These are phyloP conservation scores for Leccinum longicurvipes DNA, from an alignment of 768 basidiomycete genomes.

Conservation along the genomic window DNA sequence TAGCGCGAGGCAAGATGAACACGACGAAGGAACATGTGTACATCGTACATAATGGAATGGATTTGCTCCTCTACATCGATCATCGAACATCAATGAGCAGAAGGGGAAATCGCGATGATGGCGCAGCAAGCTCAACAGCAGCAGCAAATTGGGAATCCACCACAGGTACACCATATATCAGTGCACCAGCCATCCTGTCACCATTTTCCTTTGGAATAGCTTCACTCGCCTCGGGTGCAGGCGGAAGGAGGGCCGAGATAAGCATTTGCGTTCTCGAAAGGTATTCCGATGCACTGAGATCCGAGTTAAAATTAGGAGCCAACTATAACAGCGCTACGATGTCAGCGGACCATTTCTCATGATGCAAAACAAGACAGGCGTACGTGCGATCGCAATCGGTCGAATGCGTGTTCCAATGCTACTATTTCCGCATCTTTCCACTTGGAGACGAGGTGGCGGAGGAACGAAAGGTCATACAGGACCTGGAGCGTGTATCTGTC, in stretches of 20 bases:
- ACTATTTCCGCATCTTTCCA: conserved; percentile 21
- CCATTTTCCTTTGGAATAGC: conserved; percentile 23
- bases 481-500: conserved; percentile 33
- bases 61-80: conserved; percentile 14
- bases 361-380: conserved; percentile 9
- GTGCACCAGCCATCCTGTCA: conserved; percentile 42
- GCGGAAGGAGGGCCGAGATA: conserved; percentile 55
- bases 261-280: conserved; percentile 60
- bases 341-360: conserved; percentile 1
- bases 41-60: conserved; percentile 18
- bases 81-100: conserved; percentile 52
- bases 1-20: conserved; percentile 18
- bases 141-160: conserved; percentile 54
- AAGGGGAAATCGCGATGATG: conserved; percentile 72
- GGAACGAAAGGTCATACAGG: conserved; percentile 47
- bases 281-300: conserved; percentile 38
- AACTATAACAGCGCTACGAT: conserved; percentile 13
- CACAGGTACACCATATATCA: conserved; percentile 51
- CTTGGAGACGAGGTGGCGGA: conserved; percentile 39
- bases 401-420: conserved; percentile 29
- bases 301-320: conserved; percentile 16
- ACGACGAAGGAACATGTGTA: conserved; percentile 13
- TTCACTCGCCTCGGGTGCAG: conserved; percentile 17
- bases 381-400: conserved; percentile 28
- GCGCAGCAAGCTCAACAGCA: conserved; percentile 63